A percentile compares a stretch with the other conserved stretches of the same genome.
phyloP scores from a whole-genome alignment of 371 early-diverging fungal genomes.

The Funneliformis caledonium region DNA sequence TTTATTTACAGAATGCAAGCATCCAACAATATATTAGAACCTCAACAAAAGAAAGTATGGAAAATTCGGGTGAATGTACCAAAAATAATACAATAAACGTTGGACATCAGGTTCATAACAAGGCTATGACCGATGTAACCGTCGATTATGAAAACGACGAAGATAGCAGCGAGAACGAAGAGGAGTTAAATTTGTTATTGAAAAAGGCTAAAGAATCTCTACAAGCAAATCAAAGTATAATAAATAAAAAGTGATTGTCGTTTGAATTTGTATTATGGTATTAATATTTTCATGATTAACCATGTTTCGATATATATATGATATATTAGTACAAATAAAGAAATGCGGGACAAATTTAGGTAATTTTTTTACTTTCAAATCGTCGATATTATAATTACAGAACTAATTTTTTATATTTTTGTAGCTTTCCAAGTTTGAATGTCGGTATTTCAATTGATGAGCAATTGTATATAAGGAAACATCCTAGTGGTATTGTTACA shows the following conservation, averaged over 20 bases:
- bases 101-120: neutral
- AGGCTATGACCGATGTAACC: neutral
- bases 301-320: neutral
- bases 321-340: neutral
- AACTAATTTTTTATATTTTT: neutral
- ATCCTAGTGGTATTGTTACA: neutral
- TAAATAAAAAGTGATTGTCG: neutral
- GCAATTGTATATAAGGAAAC: neutral
- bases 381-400: neutral
- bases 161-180: neutral
- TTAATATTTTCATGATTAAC: neutral
- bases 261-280: neutral
- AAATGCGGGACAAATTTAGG: neutral
- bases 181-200: neutral
- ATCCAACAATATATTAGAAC: no score
- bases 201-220: neutral
- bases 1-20: no score
- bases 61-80: neutral
- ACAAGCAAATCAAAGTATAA: neutral
- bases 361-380: neutral
- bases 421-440: constrained; percentile 4
- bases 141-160: neutral
- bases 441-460: constrained; percentile 12
- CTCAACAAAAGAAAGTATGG: neutral
- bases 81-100: neutral